Evolutionary conservation across 23 red algal genomes (phyloP), one percentile per base, ranked within the genome.

Genomic region (Gracilaria domingensis): DNA sequence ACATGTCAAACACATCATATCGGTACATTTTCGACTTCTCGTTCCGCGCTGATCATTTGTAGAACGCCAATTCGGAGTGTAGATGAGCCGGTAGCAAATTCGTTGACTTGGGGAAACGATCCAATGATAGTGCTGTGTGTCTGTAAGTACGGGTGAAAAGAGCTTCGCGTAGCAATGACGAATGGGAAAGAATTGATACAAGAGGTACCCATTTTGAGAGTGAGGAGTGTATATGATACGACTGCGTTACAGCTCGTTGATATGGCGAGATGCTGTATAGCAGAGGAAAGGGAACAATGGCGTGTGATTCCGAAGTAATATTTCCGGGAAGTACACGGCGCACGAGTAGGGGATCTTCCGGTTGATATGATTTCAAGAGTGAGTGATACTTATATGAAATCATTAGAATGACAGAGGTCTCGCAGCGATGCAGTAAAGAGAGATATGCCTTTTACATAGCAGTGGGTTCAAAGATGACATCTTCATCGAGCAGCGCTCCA

Each of bases 391-490:
- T 33, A 38, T 90, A 90, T 39, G 87, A 71, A 21, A 66, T 12
- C 28, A 64, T 42, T 7, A 58, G 87, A 57, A 90, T 79, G 26
- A 30, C 74, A 45, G 54, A 49, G 24, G 74, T 55, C 4, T 9
- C 45, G 24, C 49, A 39, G 18, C 87, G 87, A 21, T 77, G 44
- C 5, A 81, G 4, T 23, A 81, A 47, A 2, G 72, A 45, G 16
- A 90, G 58, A 26, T 74, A 90, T 60, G 71, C 57, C 59, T 77
- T 90, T 38, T 90, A 74, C 56, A 90, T 17, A 29, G 87, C 87
- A 12, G 87, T 90, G 12, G 51, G 37, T 30, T 90, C 87, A 29
- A 90, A 54, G 12, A 90, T 53, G 37, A 64, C 74, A 13, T 45
- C 76, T 28, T 65, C 71, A 61, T 80, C 73, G 0, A 90, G 29